Percentiles rank a stretch among this genome's conserved stretches.
phyloP scores from a whole-genome alignment of 1,284 basidiomycete genomes.

The Naganishia cerealis region DNA sequence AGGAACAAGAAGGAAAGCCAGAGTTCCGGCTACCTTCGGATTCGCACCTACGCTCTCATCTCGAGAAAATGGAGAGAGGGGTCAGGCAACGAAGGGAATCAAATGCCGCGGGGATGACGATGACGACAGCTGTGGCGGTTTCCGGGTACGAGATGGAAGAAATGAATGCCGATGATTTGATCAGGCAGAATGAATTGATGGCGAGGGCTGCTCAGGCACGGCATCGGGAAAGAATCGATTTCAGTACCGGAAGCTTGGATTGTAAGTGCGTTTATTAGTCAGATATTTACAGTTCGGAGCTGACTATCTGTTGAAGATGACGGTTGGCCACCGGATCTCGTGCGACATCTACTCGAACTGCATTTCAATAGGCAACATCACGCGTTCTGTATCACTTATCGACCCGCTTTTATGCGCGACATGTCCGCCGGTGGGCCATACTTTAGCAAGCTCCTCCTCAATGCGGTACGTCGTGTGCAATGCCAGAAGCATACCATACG shows the following conservation, averaged over 20 bases:
- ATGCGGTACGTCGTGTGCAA: slow-evolving; percentile 33
- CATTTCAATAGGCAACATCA: slow-evolving; percentile 50
- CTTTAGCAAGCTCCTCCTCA: slow-evolving; percentile 45
- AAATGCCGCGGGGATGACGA: not conserved
- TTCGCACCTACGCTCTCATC: slow-evolving; percentile 27
- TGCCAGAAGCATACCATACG: not conserved
- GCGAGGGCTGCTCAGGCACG: slow-evolving; percentile 37
- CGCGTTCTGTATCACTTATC: slow-evolving; percentile 45
- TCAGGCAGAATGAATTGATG: slow-evolving; percentile 37
- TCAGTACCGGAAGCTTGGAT: slow-evolving; percentile 44
- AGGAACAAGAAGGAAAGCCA: not conserved
- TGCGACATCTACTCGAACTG: slow-evolving; percentile 43
- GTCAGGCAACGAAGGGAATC: slow-evolving; percentile 9
- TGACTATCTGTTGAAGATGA: slow-evolving; percentile 36
- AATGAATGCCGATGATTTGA: slow-evolving; percentile 21
- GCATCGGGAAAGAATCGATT: slow-evolving; percentile 43
- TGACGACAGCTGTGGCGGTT: not conserved
- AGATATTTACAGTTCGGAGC: not conserved
- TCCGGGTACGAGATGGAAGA: slow-evolving; percentile 23
- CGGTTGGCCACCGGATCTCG: slow-evolving; percentile 43
- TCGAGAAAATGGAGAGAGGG: slow-evolving; percentile 29
- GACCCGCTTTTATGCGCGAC: slow-evolving; percentile 44
- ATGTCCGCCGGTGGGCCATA: slow-evolving; percentile 43
- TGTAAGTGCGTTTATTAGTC: slow-evolving; percentile 32
- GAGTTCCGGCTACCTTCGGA: slow-evolving; percentile 30